phyloP scores from a whole-genome alignment of 768 basidiomycete species.

The Hericium rajendrae region DNA sequence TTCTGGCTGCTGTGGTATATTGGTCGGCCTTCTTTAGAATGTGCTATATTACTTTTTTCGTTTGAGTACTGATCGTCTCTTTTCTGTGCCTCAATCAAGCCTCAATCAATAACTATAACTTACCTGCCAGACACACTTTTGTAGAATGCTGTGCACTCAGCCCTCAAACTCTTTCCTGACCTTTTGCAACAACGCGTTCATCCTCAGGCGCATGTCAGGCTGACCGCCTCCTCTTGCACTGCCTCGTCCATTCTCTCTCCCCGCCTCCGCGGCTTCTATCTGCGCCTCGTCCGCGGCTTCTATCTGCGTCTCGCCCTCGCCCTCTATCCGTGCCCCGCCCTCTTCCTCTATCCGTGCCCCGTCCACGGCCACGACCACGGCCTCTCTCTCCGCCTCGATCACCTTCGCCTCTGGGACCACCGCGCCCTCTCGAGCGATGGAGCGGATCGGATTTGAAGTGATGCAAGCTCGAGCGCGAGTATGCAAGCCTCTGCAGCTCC shows the following conservation, averaged over 20 bases:
- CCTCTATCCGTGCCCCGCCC: constrained; percentile 12
- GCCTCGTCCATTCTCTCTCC: constrained; percentile 18
- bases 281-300: constrained; percentile 7
- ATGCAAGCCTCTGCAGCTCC: constrained; percentile 53
- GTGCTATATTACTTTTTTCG: background rate
- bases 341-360: constrained; percentile 11
- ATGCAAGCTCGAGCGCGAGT: constrained; percentile 48
- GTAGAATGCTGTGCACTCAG: constrained; percentile 1
- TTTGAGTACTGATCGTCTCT: background rate
- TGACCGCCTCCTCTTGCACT: constrained; percentile 28
- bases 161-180: constrained; percentile 57
- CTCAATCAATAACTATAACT: no score
- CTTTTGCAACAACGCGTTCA: constrained; percentile 79
- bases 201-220: constrained; percentile 79
- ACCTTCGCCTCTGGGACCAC: constrained; percentile 8
- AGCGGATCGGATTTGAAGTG: constrained; percentile 43
- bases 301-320: constrained; percentile 1
- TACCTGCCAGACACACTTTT: no score
- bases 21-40: background rate
- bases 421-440: constrained; percentile 19
- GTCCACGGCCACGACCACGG: constrained; percentile 5
- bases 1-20: background rate
- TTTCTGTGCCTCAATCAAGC: no score
- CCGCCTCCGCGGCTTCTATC: constrained; percentile 5
- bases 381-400: background rate